A percentile compares a stretch with the other conserved stretches of the same genome.
phyloP scores from a whole-genome alignment of 495 filamentous ascomycete genomes.

The Niebla homalea region DNA sequence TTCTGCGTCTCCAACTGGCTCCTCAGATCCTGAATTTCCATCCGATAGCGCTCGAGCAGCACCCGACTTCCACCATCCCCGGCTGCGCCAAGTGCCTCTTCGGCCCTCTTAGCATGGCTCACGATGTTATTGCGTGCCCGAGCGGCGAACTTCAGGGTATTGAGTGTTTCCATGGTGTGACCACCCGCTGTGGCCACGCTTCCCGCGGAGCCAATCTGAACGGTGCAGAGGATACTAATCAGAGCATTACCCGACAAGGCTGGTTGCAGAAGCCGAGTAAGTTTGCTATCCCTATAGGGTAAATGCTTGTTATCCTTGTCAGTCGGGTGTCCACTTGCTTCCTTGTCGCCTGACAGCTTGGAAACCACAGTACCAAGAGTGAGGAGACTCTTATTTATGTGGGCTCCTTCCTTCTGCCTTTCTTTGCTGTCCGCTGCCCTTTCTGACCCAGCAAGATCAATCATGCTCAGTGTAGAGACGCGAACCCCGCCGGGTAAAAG shows the following conservation, averaged over 20 bases:
- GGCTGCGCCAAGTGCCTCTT: conserved; percentile 66
- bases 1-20: conserved; percentile 67
- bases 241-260: conserved; percentile 88
- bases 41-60: conserved; percentile 80
- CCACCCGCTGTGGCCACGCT: conserved; percentile 46
- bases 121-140: conserved; percentile 96
- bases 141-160: conserved; percentile 93
- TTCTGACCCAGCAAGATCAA: conserved; percentile 93
- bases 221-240: conserved; percentile 92
- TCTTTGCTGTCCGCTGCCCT: conserved; percentile 93
- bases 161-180: conserved; percentile 78
- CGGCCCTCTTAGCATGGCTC: conserved; percentile 89
- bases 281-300: conserved; percentile 92
- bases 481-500: conserved; percentile 81
- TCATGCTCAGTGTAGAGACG: conserved; percentile 87
- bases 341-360: conserved; percentile 69
- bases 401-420: conserved; percentile 82
- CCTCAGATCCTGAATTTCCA: conserved; percentile 80
- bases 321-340: conserved; percentile 58
- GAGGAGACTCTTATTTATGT: conserved; percentile 95
- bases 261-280: conserved; percentile 83
- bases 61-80: conserved; percentile 54
- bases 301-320: conserved; percentile 82
- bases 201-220: conserved; percentile 60
- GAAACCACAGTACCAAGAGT: conserved; percentile 94